phyloP scores from a whole-genome alignment of 1,284 basidiomycete genomes.

The Microbotryum lychnidis-dioicae region DNA sequence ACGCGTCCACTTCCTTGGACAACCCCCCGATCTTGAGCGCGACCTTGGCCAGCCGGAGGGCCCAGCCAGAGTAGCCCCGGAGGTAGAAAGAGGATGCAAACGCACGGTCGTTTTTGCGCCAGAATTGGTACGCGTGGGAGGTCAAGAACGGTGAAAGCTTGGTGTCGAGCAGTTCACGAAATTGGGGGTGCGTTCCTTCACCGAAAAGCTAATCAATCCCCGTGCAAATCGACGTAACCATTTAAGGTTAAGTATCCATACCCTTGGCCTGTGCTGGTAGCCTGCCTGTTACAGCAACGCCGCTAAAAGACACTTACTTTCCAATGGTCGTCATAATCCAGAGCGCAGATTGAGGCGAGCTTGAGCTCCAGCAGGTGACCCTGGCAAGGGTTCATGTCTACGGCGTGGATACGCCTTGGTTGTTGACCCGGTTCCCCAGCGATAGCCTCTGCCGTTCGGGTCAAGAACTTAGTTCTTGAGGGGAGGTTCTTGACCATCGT shows the following conservation, averaged over 20 bases:
- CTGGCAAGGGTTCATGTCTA: constrained; percentile 50
- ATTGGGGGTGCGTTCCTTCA: constrained; percentile 55
- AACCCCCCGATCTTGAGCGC: constrained; percentile 59
- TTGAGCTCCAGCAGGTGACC: constrained; percentile 67
- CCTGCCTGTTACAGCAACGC: too few relatives aligned
- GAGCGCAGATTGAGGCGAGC: constrained; percentile 57
- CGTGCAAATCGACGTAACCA: not conserved
- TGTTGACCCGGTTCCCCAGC: constrained; percentile 39
- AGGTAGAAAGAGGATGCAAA: constrained; percentile 65
- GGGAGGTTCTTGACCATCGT: not conserved
- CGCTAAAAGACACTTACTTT: constrained; percentile 22
- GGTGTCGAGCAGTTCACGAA: constrained; percentile 57
- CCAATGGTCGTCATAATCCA: constrained; percentile 64
- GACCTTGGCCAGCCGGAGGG: constrained; percentile 57
- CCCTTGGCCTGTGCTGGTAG: too few relatives aligned
- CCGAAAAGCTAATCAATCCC: constrained; percentile 52
- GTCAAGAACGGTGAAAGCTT: constrained; percentile 65
- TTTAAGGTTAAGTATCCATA: not conserved
- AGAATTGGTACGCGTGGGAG: constrained; percentile 67
- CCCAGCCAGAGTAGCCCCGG: constrained; percentile 63
- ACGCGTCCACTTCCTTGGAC: constrained; percentile 49
- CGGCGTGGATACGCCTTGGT: constrained; percentile 45
- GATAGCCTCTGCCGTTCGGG: not conserved
- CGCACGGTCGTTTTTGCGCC: constrained; percentile 55
- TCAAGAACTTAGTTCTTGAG: too few relatives aligned